phyloP scores from a whole-genome alignment of 768 basidiomycete genomes.

The Trametes cubensis region DNA sequence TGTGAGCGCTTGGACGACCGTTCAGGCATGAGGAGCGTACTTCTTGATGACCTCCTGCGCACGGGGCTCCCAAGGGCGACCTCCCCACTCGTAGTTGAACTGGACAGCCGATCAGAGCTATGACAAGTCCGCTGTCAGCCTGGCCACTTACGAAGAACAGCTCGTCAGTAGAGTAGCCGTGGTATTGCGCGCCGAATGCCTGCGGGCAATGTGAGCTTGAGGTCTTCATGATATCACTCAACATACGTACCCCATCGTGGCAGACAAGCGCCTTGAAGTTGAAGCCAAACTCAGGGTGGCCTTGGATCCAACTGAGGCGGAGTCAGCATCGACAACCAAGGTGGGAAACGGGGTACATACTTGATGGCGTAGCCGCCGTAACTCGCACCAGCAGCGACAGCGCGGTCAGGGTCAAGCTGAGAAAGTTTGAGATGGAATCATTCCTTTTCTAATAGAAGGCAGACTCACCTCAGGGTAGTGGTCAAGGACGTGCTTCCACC shows the following conservation, averaged over 20 bases:
- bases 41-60: constrained; percentile 57
- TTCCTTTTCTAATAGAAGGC: not conserved
- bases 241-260: constrained; percentile 79
- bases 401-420: constrained; percentile 72
- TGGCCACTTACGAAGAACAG: constrained; percentile 74
- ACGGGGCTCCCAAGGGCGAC: constrained; percentile 73
- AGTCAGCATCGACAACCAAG: constrained; percentile 5
- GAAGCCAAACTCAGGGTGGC: constrained; percentile 86
- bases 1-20: not conserved
- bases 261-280: constrained; percentile 90
- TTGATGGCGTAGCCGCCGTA: constrained; percentile 79
- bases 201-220: constrained; percentile 25
- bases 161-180: constrained; percentile 90
- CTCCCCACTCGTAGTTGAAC: constrained; percentile 90
- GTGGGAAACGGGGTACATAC: constrained; percentile 44
- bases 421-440: not conserved
- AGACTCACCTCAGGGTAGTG: constrained; percentile 65
- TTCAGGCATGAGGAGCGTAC: constrained; percentile 38
- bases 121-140: not conserved
- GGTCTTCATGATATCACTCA: not conserved
- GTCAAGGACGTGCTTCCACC: constrained; percentile 71
- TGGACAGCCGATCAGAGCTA: constrained; percentile 30
- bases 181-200: constrained; percentile 78
- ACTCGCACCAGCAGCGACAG: constrained; percentile 52
- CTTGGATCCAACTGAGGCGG: constrained; percentile 83